Base-by-base conservation (phyloP, 352 stramenopile genomes). In the Pythium angustatum region DNA sequence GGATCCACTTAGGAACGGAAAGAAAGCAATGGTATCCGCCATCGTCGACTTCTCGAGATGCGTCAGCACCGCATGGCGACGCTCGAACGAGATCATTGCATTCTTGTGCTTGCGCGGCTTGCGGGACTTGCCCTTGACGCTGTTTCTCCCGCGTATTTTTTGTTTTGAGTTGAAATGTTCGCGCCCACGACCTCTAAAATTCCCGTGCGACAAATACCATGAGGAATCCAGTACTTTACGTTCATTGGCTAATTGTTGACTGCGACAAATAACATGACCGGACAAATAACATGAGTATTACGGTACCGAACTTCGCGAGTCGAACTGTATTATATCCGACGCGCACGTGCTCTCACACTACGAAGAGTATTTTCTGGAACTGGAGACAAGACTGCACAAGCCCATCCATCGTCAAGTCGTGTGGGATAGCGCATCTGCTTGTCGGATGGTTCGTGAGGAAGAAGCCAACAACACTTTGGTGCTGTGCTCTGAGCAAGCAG, bases 151-250 rank as follows among this genome's bases (percentile, higher is more conserved):
- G 51, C 19, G 51, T 34, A 47, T 58, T 47, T 58, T 58, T 31
- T 33, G 19, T 27, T n/a, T n/a, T n/a, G n/a, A n/a, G n/a, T n/a
- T n/a, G n/a, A n/a, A n/a, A n/a, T n/a, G n/a, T n/a, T n/a, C n/a
- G n/a, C n/a, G n/a, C n/a, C n/a, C n/a, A n/a, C n/a, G n/a, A n/a
- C 21, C 51, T 3, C 5, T 5, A 33, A 27, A 58, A 58, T 58
- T 33, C n/a, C 51, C 51, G n/a, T n/a, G n/a, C 51, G 31, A 58
- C 51, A 58, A 58, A 48, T 58, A 33, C 45, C 34, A 58, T 48
- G 8, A 33, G 51, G 51, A 5, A 48, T 22, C 45, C 34, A 33
- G 33, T 58, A 47, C 51, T 47, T 58, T 47, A 7, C 51, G 19
- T 14, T 58, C 51, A 58, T 58, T 58, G 34, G 33, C 33, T 33